Evolutionary conservation across 139 green algal genomes (phyloP).

Genomic region (Trebouxia sp.): DNA sequence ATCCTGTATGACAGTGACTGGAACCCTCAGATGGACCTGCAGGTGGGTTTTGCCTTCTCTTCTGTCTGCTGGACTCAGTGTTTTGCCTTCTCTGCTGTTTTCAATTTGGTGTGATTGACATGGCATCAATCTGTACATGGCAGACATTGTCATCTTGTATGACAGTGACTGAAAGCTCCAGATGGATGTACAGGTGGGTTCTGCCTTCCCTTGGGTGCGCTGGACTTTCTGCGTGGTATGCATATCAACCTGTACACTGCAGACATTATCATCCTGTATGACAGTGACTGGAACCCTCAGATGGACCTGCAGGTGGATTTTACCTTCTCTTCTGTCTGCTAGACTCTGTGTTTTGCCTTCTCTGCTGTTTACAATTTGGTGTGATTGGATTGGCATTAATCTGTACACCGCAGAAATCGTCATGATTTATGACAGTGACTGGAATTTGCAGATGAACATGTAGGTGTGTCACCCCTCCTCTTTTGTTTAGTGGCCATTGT

Average conservation of each 20-base stretch:
- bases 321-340: neutral
- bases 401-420: conserved; percentile 96
- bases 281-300: conserved; percentile 91
- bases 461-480: conserved; percentile 53
- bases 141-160: conserved; percentile 97
- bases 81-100: neutral
- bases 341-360: neutral
- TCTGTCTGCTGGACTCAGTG: neutral
- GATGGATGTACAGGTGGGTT: conserved; percentile 82
- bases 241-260: conserved; percentile 97
- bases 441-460: conserved; percentile 90
- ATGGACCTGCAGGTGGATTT: conserved; percentile 80
- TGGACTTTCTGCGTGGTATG: too few species aligned
- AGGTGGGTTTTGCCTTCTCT: conserved; percentile 37
- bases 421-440: conserved; percentile 94
- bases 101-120: too few species aligned
- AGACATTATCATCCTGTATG: conserved; percentile 97
- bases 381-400: conserved; percentile 96
- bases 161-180: conserved; percentile 91
- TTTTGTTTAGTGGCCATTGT: too few species aligned
- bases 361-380: neutral
- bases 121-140: conserved; percentile 96
- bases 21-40: conserved; percentile 91
- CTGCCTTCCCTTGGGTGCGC: too few species aligned
- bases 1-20: conserved; percentile 96